Evolutionary conservation across 2,329 filamentous ascomycete genomes (phyloP), one percentile per base, ranked within the genome.

Genomic region (Calonectria leucothoes): DNA sequence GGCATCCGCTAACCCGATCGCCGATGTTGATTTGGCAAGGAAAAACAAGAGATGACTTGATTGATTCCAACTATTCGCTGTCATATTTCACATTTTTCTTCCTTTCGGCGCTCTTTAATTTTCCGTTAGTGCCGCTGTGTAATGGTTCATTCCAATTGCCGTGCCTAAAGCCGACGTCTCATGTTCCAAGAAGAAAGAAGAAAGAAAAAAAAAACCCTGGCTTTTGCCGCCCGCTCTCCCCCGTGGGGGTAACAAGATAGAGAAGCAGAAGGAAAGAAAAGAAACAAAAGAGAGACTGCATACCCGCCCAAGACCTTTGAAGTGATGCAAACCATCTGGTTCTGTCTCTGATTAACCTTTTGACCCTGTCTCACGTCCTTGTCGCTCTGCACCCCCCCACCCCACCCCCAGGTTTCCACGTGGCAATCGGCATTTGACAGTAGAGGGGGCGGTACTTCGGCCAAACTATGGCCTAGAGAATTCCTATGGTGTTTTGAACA

Each of bases 281-380:
- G 12, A 20, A n/a, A 3, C 6, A 31, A 31, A 20, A 31, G 49
- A 17, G 49, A 27, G 25, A 52, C 29, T 52, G 49, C 23, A 31
- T 52, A 45, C 42, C 42, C 42, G 42, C 10, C 10, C 42, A 45
- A 45, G 42, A 45, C 42, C 10, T 45, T 45, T 45, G 3, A 8
- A 45, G 42, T 45, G 42, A 45, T 10, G n/a, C 42, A 45, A n/a
- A 45, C 42, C n/a, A 45, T 45, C 8, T 45, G n/a, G 3, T 23
- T 35, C 10, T 45, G 66, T 69, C 39, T 69, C 66, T 61, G 33
- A 49, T 49, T 69, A 69, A 61, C 37, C 52, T 69, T 61, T 51
- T 31, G 23, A 23, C 15, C n/a, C 10, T 68, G 37, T 69, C 66
- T 59, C 35, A 55, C 14, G 6, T 23, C 55, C 48, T 31, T 8